Evolutionary conservation across 768 basidiomycete genomes (phyloP), one percentile per base, ranked within the genome.

Genomic region (Podaxis carcinomalis): DNA sequence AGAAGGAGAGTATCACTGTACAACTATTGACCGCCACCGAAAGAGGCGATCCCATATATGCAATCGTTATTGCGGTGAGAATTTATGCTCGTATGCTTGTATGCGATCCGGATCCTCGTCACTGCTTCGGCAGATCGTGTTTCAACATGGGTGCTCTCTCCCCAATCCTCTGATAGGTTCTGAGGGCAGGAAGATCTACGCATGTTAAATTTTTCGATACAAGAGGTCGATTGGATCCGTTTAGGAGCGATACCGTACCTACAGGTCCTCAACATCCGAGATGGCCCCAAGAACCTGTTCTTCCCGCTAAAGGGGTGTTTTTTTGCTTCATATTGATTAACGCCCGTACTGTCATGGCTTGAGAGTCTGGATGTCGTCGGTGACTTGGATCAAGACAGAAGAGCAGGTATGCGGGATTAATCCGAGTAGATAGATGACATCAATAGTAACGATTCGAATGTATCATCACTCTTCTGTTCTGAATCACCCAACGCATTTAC

Each of bases 371-470:
- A 32, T 32, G 1, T 32, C 32, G 9, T 32, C 7, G 32, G 32
- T 32, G 32, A 0, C 32, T 9, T 32, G 32, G 32, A 32, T 32
- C 3, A 19, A 44, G 14, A 40, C 11, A 13, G 39, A 40, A 40
- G 3, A 40, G 39, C 39, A 40, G 39, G 39, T 40, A 2, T 9
- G 39, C 39, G 39, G 11, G 39, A 40, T 40, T n/a, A 61, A 46
- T 66, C 63, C 62, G 58, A 11, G 50, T 61, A 54, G 69, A 65
- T 51, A 53, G 81, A 60, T 3, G 75, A 66, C 78, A 83, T 78
- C 50, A 83, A 66, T 27, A 92, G 71, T 23, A 92, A 66, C n/a
- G 75, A 79, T 69, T 93, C 89, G 60, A 92, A 92, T 5, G 83
- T 84, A 54, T 89, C 87, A 63, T 92, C 88, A 13, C 75, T 73